Evolutionary conservation across 129 eudicot genomes (phyloP).

Genomic region (Apium graveolens): DNA sequence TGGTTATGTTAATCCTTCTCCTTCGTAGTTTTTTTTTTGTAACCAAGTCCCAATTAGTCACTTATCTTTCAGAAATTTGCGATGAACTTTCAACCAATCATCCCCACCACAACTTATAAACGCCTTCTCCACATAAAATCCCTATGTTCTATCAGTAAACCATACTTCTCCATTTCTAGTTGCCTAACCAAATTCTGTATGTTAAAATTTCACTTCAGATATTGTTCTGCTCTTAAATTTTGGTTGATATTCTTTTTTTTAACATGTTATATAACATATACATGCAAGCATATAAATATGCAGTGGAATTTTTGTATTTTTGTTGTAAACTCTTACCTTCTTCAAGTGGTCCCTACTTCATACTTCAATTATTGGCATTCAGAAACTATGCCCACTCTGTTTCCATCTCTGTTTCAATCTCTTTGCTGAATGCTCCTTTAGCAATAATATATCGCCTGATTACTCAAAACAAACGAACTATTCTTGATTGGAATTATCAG

Average conservation of each 20-base stretch:
- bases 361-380: not conserved
- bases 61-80: not conserved
- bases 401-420: not conserved
- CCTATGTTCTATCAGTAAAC: not conserved
- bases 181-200: not conserved
- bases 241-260: not conserved
- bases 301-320: not conserved
- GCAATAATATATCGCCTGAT: not conserved
- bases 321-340: constrained; percentile 1
- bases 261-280: not conserved
- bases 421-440: not conserved
- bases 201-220: not conserved
- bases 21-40: not conserved
- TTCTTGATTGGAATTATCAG: constrained; percentile 4
- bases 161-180: not conserved
- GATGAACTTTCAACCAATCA: not conserved
- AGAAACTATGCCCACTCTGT: not conserved
- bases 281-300: not conserved
- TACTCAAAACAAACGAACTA: constrained; percentile 14
- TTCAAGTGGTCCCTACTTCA: not conserved
- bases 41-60: not conserved
- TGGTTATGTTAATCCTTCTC: not conserved
- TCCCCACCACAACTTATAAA: not conserved
- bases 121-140: not conserved
- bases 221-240: not conserved